These are phyloP conservation scores for Juglanconis sp. DNA, from an alignment of 2,329 filamentous ascomycete species.

Conservation along the genomic window DNA sequence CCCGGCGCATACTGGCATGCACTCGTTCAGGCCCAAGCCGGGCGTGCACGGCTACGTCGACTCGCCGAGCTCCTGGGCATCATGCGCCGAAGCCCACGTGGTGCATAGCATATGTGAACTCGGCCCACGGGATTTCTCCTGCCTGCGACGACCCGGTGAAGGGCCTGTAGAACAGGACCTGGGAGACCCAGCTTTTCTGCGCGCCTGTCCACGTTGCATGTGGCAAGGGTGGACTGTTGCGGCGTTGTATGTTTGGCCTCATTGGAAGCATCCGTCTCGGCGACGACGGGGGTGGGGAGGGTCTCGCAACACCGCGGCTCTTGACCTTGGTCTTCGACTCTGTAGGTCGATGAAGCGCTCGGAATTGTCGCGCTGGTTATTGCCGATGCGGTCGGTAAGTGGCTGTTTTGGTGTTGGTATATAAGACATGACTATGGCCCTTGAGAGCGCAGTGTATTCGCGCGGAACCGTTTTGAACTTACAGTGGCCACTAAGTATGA, in stretches of 20 bases:
- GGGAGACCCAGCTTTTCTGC: background rate
- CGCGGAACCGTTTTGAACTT: too few species aligned
- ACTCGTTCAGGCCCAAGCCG: too few species aligned
- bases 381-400: too few species aligned
- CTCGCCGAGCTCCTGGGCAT: background rate
- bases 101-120: background rate
- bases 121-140: background rate
- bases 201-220: background rate
- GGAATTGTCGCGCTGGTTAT: too few species aligned
- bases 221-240: background rate
- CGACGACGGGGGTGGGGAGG: background rate
- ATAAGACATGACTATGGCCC: too few species aligned
- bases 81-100: background rate
- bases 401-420: too few species aligned
- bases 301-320: background rate
- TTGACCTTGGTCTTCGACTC: background rate
- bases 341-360: too few species aligned
- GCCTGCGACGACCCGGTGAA: background rate
- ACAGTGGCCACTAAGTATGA: too few species aligned
- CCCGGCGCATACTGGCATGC: background rate
- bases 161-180: background rate
- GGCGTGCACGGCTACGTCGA: slow-evolving; percentile 1
- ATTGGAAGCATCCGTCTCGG: too few species aligned
- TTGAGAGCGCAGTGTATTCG: too few species aligned
- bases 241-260: background rate